A percentile compares a stretch with the other conserved stretches of the same genome.
phyloP scores from a whole-genome alignment of 2,329 filamentous ascomycete genomes.

The Trichoderma oligosporum region DNA sequence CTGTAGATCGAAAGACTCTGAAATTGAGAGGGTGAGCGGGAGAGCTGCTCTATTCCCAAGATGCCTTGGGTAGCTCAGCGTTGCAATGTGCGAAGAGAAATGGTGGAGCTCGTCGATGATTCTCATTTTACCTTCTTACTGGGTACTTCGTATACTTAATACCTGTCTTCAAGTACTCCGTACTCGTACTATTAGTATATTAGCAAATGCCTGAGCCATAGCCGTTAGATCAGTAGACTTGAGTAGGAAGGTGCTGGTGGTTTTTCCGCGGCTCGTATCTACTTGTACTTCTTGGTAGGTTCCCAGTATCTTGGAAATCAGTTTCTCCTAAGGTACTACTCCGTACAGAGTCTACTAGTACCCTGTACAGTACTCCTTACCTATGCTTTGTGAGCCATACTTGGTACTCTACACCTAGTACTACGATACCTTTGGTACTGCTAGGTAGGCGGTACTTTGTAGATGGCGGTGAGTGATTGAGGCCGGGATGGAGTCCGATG shows the following conservation, averaged over 20 bases:
- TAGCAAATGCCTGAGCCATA: not conserved
- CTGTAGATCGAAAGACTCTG: too few relatives aligned
- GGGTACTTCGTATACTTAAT: not conserved
- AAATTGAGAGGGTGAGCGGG: not conserved
- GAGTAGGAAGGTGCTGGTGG: not conserved
- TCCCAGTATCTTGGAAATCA: too few relatives aligned
- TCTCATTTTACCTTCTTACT: not conserved
- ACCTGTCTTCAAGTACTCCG: not conserved
- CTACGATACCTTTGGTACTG: not conserved
- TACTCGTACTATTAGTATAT: too few relatives aligned
- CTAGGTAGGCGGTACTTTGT: not conserved
- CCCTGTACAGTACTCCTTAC: too few relatives aligned
- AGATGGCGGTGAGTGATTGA: slow-evolving; percentile 17
- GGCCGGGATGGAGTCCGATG: slow-evolving; percentile 6
- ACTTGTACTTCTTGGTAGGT: too few relatives aligned
- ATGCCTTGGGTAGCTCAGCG: not conserved
- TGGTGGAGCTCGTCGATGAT: not conserved
- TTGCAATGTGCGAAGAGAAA: not conserved
- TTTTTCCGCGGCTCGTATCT: not conserved
- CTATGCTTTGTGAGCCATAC: too few relatives aligned
- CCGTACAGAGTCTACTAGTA: too few relatives aligned
- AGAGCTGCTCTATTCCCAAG: not conserved
- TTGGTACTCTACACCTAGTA: not conserved
- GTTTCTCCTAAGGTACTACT: too few relatives aligned
- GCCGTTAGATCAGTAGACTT: slow-evolving; percentile 5